Evolutionary conservation across 768 basidiomycete species (phyloP), one percentile per base, ranked within the genome.

Genomic region (Omphalotus guepiniiformis): DNA sequence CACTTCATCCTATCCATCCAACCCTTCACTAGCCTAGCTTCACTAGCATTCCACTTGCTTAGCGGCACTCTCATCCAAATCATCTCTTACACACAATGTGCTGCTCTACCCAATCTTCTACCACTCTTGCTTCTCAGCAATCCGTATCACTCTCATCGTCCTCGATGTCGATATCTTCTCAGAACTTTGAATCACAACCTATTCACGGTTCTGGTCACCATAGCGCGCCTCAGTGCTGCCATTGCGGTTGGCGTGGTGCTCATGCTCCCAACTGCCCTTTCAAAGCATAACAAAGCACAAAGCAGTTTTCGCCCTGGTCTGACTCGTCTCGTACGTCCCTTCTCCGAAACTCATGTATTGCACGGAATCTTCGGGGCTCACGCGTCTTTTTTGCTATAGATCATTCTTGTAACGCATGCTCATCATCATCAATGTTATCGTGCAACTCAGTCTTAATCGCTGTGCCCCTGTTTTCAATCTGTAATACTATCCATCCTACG

Each of bases 191-290:
- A 46, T 11, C n/a, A n/a, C n/a, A n/a, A n/a, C n/a, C n/a, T n/a
- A n/a, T n/a, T n/a, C n/a, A n/a, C n/a, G n/a, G n/a, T n/a, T n/a
- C n/a, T n/a, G n/a, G n/a, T n/a, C n/a, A n/a, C 68, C 69, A 73
- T 56, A 79, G 75, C 69, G 71, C 78, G n/a, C 83, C 85, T 50
- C 83, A 85, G 62, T 88, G 85, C 68, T 85, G 83, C 72, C 83
- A 85, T 62, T 88, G 85, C 53, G 83, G 83, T 55, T 83, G 73
- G 72, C 80, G 85, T 56, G 83, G 83, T 30, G 59, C 69, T 50
- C 75, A 77, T 56, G 62, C 78, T 22, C 76, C 80, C 28, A 72
- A 68, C 58, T 86, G 84, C 71, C 82, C 82, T 35, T 83, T 84
- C 80, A 77, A 71, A 60, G 79, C 63, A 71, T 52, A 59, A 60